A percentile compares a stretch with the other conserved stretches of the same genome.
Evolutionary conservation across 306 rosid genomes (phyloP).

Genomic region (Corylus avellana): DNA sequence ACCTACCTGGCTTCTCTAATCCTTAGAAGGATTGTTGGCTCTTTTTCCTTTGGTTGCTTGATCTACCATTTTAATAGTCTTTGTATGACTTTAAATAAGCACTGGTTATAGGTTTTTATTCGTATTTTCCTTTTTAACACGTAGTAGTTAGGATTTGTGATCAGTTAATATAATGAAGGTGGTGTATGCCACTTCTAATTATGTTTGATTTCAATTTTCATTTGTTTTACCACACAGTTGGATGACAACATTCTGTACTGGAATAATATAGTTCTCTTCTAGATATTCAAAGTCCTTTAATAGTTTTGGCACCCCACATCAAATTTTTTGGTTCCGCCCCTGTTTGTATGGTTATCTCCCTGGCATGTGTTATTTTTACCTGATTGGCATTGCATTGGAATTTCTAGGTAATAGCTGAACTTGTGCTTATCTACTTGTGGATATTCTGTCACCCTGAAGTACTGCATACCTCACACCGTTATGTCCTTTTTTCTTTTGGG

Average conservation of each 20-base stretch:
- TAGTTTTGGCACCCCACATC: neutral
- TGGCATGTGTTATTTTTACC: neutral
- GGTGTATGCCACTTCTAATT: neutral
- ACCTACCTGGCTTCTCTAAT: slow-evolving; percentile 14
- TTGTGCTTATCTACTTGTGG: neutral
- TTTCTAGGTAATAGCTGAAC: slow-evolving; percentile 5
- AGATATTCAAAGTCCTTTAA: neutral
- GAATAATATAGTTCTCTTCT: neutral
- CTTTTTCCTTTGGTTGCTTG: no score
- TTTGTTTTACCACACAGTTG: slow-evolving; percentile 1
- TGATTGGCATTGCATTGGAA: neutral
- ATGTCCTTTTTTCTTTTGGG: neutral
- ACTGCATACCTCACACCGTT: slow-evolving; percentile 8
- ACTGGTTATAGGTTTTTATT: neutral
- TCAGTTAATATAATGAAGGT: neutral
- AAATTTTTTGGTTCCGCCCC: no score
- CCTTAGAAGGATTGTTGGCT: neutral
- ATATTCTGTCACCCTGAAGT: slow-evolving; percentile 1
- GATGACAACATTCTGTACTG: neutral
- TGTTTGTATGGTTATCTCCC: neutral
- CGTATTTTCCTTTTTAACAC: neutral
- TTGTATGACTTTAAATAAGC: neutral
- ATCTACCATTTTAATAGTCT: neutral
- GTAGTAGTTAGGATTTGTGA: neutral
- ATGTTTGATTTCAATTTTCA: slow-evolving; percentile 1